Percentiles rank a stretch among this genome's conserved stretches.
phyloP scores from a whole-genome alignment of 805 yeast genomes.

The Metschnikowia reukaufii region DNA sequence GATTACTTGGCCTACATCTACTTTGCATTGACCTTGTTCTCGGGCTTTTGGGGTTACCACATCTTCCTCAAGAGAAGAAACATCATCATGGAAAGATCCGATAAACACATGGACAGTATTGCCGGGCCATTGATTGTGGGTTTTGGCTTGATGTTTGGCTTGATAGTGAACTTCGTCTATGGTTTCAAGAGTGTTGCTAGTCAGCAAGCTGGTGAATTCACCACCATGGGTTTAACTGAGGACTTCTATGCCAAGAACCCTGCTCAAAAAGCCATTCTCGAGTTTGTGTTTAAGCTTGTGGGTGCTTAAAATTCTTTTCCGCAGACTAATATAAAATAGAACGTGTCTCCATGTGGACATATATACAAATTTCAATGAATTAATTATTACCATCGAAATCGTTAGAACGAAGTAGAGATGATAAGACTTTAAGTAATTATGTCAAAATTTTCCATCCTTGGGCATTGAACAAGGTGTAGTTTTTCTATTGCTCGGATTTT shows the following conservation, averaged over 20 bases:
- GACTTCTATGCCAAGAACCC: constrained; percentile 34
- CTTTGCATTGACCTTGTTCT: constrained; percentile 77
- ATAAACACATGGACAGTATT: constrained; percentile 84
- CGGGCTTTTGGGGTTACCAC: constrained; percentile 87
- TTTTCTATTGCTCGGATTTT: no score
- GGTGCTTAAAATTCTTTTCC: constrained; percentile 16
- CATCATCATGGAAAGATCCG: constrained; percentile 77
- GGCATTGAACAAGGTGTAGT: no score
- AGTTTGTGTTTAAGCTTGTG: constrained; percentile 31
- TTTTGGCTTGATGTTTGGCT: constrained; percentile 61
- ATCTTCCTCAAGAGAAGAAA: constrained; percentile 70
- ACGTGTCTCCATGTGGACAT: background rate
- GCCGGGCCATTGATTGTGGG: constrained; percentile 86
- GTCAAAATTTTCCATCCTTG: no score
- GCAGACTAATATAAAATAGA: background rate
- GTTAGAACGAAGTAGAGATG: no score
- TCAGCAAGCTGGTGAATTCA: constrained; percentile 16
- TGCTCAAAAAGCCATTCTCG: constrained; percentile 35
- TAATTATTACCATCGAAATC: background rate
- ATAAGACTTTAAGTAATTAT: no score
- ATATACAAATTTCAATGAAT: no score
- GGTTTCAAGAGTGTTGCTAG: constrained; percentile 44
- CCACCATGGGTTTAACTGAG: constrained; percentile 26
- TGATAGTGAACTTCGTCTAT: constrained; percentile 69
- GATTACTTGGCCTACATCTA: constrained; percentile 72